Conservation (phyloP, 148 eudicot genomes). For the Vaccinium corymbosum region DNA sequence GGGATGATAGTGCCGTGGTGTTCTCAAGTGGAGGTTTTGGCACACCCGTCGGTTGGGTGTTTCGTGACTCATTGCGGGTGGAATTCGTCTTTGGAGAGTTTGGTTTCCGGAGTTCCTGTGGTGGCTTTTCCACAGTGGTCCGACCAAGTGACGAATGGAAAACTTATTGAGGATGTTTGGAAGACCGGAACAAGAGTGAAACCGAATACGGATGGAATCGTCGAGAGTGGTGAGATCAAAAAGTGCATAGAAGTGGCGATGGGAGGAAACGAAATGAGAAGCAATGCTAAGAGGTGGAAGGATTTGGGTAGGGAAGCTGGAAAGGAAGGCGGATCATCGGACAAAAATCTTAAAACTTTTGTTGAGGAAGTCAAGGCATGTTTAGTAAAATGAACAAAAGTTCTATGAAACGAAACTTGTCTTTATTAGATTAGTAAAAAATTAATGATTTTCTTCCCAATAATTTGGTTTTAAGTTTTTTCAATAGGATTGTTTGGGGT, state of each 20-base stretch:
- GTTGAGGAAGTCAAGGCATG: not conserved
- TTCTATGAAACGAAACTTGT: not conserved
- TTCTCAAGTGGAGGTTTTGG: conserved; percentile 19
- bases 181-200: conserved; percentile 19
- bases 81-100: conserved; percentile 29
- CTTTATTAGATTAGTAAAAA: too few species aligned
- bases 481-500: too few species aligned
- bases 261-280: conserved; percentile 28
- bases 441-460: too few species aligned
- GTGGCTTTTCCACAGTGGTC: conserved; percentile 24
- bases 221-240: conserved; percentile 19
- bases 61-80: conserved; percentile 37
- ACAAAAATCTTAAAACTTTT: not conserved
- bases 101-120: conserved; percentile 21
- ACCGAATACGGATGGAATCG: conserved; percentile 14
- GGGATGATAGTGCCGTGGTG: conserved; percentile 8
- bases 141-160: conserved; percentile 23
- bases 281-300: conserved; percentile 27
- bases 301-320: conserved; percentile 23
- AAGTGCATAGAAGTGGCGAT: conserved; percentile 25
- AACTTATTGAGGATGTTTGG: conserved; percentile 35
- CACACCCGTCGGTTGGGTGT: conserved; percentile 27
- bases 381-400: not conserved
- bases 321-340: conserved; percentile 26
- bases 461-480: too few species aligned